phyloP scores from a whole-genome alignment of 2,329 filamentous ascomycete genomes.

The Aphanocladium album region DNA sequence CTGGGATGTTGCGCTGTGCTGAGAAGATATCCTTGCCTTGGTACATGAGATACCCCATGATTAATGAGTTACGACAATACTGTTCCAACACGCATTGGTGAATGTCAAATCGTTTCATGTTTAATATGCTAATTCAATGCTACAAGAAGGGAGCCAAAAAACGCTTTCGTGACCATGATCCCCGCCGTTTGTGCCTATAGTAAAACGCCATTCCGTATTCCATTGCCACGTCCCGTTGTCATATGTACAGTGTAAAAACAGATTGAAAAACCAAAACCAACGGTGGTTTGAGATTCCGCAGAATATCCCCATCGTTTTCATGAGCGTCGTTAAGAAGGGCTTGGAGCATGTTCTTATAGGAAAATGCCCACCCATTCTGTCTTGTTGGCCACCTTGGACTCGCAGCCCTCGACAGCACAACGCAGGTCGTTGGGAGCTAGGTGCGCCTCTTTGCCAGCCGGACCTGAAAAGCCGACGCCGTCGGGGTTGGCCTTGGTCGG shows the following conservation, averaged over 20 bases:
- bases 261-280: no score
- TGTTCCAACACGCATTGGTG: not conserved
- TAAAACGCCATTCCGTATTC: not conserved
- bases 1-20: conserved; percentile 19
- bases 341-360: conserved; percentile 31
- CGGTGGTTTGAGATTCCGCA: not conserved
- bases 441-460: conserved; percentile 24
- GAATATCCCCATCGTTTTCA: not conserved
- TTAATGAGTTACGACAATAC: not conserved
- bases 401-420: conserved; percentile 55
- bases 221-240: not conserved
- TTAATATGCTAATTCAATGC: not conserved
- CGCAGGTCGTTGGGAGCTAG: conserved; percentile 30
- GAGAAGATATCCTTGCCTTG: no score
- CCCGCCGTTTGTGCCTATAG: not conserved
- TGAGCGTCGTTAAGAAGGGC: not conserved
- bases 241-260: no score
- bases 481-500: conserved; percentile 29
- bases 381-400: conserved; percentile 49
- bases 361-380: conserved; percentile 59
- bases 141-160: not conserved
- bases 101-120: no score
- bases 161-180: not conserved
- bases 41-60: not conserved
- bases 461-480: conserved; percentile 35